Evolutionary conservation across 1,284 basidiomycete species (phyloP).

Genomic region (Nidula niveotomentosa): DNA sequence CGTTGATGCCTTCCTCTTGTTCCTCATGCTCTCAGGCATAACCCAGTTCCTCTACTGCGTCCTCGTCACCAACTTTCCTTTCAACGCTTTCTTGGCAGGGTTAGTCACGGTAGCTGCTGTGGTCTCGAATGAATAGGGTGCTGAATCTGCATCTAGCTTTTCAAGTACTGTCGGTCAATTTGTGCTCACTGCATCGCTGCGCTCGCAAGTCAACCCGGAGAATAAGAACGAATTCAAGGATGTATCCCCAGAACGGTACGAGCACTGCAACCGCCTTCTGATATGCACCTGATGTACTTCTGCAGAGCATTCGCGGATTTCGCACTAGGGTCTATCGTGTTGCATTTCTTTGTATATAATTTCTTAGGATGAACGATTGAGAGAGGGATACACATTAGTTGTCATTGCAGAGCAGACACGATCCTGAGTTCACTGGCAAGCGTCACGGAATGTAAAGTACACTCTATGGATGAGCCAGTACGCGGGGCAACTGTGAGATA

Average conservation of each 20-base stretch:
- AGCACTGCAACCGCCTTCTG: neutral
- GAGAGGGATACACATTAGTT: neutral
- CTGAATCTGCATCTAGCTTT: slow-evolving; percentile 57
- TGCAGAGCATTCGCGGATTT: slow-evolving; percentile 95
- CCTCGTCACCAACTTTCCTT: slow-evolving; percentile 91
- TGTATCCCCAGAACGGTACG: slow-evolving; percentile 92
- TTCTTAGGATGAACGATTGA: slow-evolving; percentile 55
- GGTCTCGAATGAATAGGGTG: too few species aligned
- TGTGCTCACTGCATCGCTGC: slow-evolving; percentile 89
- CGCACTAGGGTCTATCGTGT: slow-evolving; percentile 87
- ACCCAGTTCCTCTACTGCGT: slow-evolving; percentile 92
- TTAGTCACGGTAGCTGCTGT: slow-evolving; percentile 37
- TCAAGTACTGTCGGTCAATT: slow-evolving; percentile 95
- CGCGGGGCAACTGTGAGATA: neutral
- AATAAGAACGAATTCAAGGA: slow-evolving; percentile 83
- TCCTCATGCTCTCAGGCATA: slow-evolving; percentile 91
- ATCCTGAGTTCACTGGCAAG: too few species aligned
- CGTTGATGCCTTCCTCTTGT: slow-evolving; percentile 91
- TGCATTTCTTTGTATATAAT: slow-evolving; percentile 99
- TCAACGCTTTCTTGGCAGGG: slow-evolving; percentile 97
- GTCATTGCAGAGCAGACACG: too few species aligned
- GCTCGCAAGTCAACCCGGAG: slow-evolving; percentile 89
- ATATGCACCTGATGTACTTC: slow-evolving; percentile 1
- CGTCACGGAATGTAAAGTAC: slow-evolving; percentile 3
- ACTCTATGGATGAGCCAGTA: neutral